Base-by-base conservation (phyloP, 306 rosid species). In the Vigna angularis region DNA sequence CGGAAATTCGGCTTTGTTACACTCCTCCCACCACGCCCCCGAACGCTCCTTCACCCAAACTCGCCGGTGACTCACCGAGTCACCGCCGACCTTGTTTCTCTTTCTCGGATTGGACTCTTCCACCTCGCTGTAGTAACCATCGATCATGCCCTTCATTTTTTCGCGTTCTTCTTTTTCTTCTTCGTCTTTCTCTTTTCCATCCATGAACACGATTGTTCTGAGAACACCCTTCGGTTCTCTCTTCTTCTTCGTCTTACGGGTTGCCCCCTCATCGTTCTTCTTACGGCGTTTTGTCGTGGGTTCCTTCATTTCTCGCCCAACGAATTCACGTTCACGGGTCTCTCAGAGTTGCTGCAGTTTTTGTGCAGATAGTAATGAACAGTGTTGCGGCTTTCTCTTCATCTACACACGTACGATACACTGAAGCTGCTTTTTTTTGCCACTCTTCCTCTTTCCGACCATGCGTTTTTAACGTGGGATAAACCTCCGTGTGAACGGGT, bases 31-130 rank as follows among this genome's bases (percentile, higher is more conserved):
- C 98, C 97, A 93, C 3, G 96, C 98, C 22, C 90, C 91, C 0
- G 98, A 92, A 55, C 98, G 84, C 78, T 93, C 93, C 82, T 88
- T 93, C 48, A 91, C 98, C 98, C 98, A 93, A n/a, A 93, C 68
- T 56, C 98, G 20, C 81, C 98, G 70, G 7, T 85, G 79, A 42
- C 81, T 62, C 79, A 13, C 66, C 61, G 48, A 30, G 26, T 15
- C 79, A 24, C 48, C 83, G 14, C 92, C 79, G 40, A 6, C 12
- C 8, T 83, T 87, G 57, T 84, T 93, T 6, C 88, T 76, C 79
- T 72, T 89, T 15, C 18, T 84, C 70, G 58, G 18, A 2, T 79
- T 82, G 1, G 90, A 85, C 45, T 93, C 91, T 26, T 89, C 96
- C 63, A 81, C 83, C 42, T 66, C 72, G 30, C 72, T 66, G 72